Conservation (phyloP, 192 early-diverging fungal species). For the Phlyctochytrium bullatum region DNA sequence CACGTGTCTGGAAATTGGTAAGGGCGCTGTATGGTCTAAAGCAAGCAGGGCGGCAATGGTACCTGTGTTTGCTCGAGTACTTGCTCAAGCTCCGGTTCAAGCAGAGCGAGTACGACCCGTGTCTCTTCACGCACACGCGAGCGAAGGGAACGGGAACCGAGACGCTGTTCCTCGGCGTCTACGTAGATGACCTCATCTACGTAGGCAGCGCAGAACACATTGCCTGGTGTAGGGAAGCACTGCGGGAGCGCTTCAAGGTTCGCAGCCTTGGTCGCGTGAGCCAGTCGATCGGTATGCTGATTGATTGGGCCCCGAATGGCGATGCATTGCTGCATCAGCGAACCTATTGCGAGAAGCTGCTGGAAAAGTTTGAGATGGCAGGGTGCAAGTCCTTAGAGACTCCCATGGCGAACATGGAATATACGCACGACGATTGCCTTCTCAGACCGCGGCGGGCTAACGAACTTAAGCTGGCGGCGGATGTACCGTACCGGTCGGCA, state of each 20-base stretch:
- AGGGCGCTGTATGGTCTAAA: slow-evolving; percentile 1
- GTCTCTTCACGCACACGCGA: neutral
- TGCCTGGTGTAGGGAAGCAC: neutral
- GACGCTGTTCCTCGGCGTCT: neutral
- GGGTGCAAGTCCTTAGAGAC: neutral
- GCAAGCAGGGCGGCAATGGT: neutral
- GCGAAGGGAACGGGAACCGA: neutral
- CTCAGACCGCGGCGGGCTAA: neutral
- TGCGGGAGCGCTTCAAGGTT: neutral
- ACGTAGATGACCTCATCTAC: neutral
- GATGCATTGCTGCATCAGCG: neutral
- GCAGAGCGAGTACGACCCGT: neutral
- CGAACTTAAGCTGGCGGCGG: neutral
- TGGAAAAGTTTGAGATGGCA: neutral
- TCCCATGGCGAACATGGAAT: neutral
- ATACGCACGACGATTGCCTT: neutral
- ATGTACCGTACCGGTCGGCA: neutral
- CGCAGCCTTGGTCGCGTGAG: neutral
- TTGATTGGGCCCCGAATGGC: neutral
- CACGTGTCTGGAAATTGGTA: neutral
- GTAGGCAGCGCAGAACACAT: neutral
- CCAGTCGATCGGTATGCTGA: neutral
- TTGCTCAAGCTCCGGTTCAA: neutral
- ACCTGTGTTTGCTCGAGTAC: neutral
- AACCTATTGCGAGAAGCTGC: neutral